Evolutionary conservation across 345 rosid genomes (phyloP).

Genomic region (Pistacia atlantica): DNA sequence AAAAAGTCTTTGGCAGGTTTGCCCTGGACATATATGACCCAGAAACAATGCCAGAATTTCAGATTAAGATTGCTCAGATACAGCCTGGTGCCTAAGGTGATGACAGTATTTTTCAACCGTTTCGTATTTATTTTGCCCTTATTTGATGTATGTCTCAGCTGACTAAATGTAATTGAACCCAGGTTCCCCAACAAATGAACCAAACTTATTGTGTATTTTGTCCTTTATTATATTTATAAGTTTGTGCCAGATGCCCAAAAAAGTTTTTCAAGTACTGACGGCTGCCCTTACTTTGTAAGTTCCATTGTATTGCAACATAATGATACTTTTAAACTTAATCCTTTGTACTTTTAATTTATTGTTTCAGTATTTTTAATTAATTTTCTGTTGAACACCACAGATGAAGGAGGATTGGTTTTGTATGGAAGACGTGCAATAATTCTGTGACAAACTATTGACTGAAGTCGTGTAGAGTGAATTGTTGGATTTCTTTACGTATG

Average conservation of each 20-base stretch:
- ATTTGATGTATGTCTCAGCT: background rate
- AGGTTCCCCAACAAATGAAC: constrained; percentile 54
- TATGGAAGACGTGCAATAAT: too few species aligned
- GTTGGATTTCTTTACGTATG: too few species aligned
- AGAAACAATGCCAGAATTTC: constrained; percentile 32
- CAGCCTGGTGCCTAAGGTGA: constrained; percentile 51
- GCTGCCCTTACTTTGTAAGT: constrained; percentile 51
- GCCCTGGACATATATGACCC: constrained; percentile 37
- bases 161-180: background rate
- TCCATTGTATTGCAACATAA: background rate
- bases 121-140: background rate
- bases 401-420: too few species aligned
- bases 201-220: constrained; percentile 46
- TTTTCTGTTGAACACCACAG: too few species aligned
- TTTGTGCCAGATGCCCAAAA: constrained; percentile 40
- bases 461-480: too few species aligned
- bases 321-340: background rate
- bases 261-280: constrained; percentile 28
- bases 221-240: constrained; percentile 40
- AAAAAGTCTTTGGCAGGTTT: constrained; percentile 33
- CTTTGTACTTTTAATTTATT: too few species aligned
- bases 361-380: too few species aligned
- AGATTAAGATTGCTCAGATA: constrained; percentile 21
- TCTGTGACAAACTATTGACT: too few species aligned
- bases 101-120: background rate